phyloP scores from a whole-genome alignment of 768 basidiomycete genomes.

The Mrakia hoshinonis region DNA sequence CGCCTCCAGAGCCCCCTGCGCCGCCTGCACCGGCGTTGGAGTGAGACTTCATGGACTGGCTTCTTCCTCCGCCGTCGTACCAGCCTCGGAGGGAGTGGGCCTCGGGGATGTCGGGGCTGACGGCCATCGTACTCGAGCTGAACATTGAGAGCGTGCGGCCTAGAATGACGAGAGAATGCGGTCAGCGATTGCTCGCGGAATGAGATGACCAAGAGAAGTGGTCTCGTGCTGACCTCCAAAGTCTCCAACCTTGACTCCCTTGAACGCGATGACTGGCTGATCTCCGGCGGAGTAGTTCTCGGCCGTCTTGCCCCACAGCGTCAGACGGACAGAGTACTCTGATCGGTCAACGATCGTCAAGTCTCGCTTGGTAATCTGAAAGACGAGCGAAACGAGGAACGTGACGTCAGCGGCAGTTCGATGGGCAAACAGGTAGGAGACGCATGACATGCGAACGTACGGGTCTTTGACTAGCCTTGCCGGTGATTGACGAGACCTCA shows the following conservation, averaged over 20 bases:
- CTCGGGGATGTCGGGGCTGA: slow-evolving; percentile 86
- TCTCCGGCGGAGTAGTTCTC: slow-evolving; percentile 41
- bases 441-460: slow-evolving; percentile 42
- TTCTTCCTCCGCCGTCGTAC: slow-evolving; percentile 63
- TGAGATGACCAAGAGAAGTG: neutral
- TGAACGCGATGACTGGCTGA: slow-evolving; percentile 77
- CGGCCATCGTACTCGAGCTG: slow-evolving; percentile 67
- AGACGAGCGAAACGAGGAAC: neutral
- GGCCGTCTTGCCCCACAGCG: slow-evolving; percentile 74
- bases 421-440: neutral
- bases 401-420: too few species aligned
- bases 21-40: slow-evolving; percentile 43
- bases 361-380: slow-evolving; percentile 77
- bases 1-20: slow-evolving; percentile 39
- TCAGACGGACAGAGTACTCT: slow-evolving; percentile 66
- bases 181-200: too few species aligned
- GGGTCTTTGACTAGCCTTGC: slow-evolving; percentile 62
- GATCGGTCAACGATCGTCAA: slow-evolving; percentile 78
- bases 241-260: slow-evolving; percentile 85
- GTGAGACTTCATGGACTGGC: slow-evolving; percentile 63
- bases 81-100: slow-evolving; percentile 80
- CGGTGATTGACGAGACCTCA: slow-evolving; percentile 59
- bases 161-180: slow-evolving; percentile 34
- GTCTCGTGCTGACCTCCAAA: slow-evolving; percentile 56
- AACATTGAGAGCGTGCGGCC: slow-evolving; percentile 78